These are phyloP conservation scores for Mycena metata DNA, from an alignment of 768 basidiomycete genomes.

Conservation along the genomic window DNA sequence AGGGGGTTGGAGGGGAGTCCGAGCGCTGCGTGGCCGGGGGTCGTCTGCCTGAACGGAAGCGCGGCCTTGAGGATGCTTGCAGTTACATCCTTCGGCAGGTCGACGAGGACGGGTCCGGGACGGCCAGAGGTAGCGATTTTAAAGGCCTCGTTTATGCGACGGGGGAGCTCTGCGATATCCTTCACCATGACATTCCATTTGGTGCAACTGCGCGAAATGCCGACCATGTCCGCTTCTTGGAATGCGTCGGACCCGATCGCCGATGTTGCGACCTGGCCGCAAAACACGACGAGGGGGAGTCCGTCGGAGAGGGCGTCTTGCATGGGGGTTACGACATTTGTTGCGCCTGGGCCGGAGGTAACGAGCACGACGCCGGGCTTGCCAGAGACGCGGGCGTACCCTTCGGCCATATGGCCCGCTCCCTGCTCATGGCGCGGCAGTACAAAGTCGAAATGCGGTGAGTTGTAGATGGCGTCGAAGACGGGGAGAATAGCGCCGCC, in stretches of 20 bases:
- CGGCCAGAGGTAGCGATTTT: slow-evolving; percentile 98
- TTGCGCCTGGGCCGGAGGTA: slow-evolving; percentile 97
- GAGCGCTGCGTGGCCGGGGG: slow-evolving; percentile 77
- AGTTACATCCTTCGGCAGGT: slow-evolving; percentile 98
- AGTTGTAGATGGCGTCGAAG: slow-evolving; percentile 99
- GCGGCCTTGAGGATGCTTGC: slow-evolving; percentile 90
- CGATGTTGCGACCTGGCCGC: slow-evolving; percentile 98
- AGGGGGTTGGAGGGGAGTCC: slow-evolving; percentile 84
- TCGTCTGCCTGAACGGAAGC: slow-evolving; percentile 87
- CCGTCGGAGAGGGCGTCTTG: slow-evolving; percentile 97
- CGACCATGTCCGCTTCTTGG: slow-evolving; percentile 97
- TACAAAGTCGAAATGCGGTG: slow-evolving; percentile 93
- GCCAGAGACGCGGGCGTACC: slow-evolving; percentile 97
- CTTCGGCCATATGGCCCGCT: slow-evolving; percentile 99
- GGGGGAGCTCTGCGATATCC: slow-evolving; percentile 93
- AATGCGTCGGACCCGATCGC: slow-evolving; percentile 99
- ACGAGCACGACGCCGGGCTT: slow-evolving; percentile 98
- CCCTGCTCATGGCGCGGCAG: slow-evolving; percentile 98
- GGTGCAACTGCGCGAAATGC: slow-evolving; percentile 96
- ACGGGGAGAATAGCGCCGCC: slow-evolving; percentile 98
- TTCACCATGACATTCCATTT: slow-evolving; percentile 99
- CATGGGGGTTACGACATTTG: slow-evolving; percentile 98
- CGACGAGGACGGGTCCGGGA: slow-evolving; percentile 97
- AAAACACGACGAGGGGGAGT: slow-evolving; percentile 94
- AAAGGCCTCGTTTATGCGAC: slow-evolving; percentile 98